Conservation (phyloP, 148 eudicot species). For the Rhododendron simsii region DNA sequence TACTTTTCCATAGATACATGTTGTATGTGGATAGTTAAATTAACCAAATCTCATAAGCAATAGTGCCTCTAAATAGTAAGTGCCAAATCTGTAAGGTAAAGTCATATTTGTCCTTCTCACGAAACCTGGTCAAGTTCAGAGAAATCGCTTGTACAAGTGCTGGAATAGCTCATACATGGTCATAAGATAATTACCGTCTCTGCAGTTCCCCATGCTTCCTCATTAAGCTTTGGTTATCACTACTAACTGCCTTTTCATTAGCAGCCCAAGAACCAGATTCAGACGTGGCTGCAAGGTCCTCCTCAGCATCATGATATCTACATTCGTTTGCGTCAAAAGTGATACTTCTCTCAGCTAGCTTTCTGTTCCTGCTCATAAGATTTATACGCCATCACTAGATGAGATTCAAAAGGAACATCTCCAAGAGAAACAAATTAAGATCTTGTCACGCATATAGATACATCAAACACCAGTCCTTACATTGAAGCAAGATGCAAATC, state of each 20-base stretch:
- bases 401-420: not conserved
- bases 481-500: conserved; percentile 1
- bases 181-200: conserved; percentile 39
- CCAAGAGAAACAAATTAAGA: not conserved
- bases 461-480: not conserved
- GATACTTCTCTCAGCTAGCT: conserved; percentile 30
- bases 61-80: not conserved
- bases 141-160: not conserved
- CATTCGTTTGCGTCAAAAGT: conserved; percentile 26
- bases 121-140: not conserved
- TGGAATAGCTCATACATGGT: conserved; percentile 1
- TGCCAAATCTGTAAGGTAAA: not conserved
- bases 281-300: conserved; percentile 40
- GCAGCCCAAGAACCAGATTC: conserved; percentile 53
- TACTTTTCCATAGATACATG: not conserved
- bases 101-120: not conserved
- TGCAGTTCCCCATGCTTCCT: conserved; percentile 43
- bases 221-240: conserved; percentile 54
- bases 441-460: not conserved
- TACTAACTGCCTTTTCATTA: conserved; percentile 58
- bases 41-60: not conserved
- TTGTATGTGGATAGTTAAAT: not conserved
- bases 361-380: conserved; percentile 46
- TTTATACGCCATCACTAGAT: not conserved
- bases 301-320: conserved; percentile 35